Conservation (phyloP, 1,284 basidiomycete genomes). For the Microbotryum scabiosae region DNA sequence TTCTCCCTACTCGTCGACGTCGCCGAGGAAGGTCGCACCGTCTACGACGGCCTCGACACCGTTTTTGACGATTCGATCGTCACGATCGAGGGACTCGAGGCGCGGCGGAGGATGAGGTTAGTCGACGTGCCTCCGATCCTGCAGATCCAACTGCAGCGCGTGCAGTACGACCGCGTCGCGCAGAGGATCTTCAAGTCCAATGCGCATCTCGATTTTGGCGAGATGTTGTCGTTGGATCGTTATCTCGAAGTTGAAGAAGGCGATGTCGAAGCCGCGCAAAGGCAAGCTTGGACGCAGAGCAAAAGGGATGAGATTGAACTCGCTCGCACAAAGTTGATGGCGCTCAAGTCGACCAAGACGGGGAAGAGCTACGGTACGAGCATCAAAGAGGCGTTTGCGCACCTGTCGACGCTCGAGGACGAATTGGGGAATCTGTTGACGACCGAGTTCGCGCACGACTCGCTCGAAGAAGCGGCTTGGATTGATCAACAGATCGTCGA, state of each 20-base stretch:
- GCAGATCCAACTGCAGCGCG: slow-evolving; percentile 92
- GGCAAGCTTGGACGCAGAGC: slow-evolving; percentile 57
- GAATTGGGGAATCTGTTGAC: slow-evolving; percentile 43
- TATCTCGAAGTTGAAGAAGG: slow-evolving; percentile 63
- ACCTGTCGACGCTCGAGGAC: slow-evolving; percentile 26
- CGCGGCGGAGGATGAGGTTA: slow-evolving; percentile 77
- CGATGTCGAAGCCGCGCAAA: slow-evolving; percentile 48
- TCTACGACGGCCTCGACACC: slow-evolving; percentile 86
- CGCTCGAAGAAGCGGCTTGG: slow-evolving; percentile 55
- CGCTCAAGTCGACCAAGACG: slow-evolving; percentile 57
- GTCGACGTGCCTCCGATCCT: slow-evolving; percentile 80
- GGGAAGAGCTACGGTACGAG: slow-evolving; percentile 1
- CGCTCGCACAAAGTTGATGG: slow-evolving; percentile 54
- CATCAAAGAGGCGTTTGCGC: slow-evolving; percentile 34
- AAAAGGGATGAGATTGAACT: slow-evolving; percentile 57
- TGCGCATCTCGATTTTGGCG: slow-evolving; percentile 82
- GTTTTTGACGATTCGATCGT: slow-evolving; percentile 81
- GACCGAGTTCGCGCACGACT: slow-evolving; percentile 45
- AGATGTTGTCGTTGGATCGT: slow-evolving; percentile 81
- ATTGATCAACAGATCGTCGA: slow-evolving; percentile 45
- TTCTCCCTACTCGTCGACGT: slow-evolving; percentile 92
- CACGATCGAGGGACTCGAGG: slow-evolving; percentile 77
- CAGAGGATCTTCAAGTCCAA: slow-evolving; percentile 90
- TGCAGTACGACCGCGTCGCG: slow-evolving; percentile 88
- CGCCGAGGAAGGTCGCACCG: slow-evolving; percentile 63